Evolutionary conservation across 306 rosid genomes (phyloP).

Genomic region (Pyrus communis): DNA sequence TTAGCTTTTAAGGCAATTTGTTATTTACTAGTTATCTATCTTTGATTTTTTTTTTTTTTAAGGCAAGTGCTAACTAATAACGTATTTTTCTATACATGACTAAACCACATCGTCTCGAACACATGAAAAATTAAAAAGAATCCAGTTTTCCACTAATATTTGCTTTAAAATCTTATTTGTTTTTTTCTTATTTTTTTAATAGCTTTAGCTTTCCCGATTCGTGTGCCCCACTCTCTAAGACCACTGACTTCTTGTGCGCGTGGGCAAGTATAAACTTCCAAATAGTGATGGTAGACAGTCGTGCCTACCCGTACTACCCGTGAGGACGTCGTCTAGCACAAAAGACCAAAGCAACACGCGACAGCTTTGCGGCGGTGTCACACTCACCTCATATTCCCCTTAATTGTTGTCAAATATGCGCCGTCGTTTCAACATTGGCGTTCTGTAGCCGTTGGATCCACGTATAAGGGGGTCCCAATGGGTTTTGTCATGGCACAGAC

Average conservation of each 20-base stretch:
- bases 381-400: constrained; percentile 9
- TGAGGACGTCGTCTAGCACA: neutral
- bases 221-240: neutral
- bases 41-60: too few relatives aligned
- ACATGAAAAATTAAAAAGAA: neutral
- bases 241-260: neutral
- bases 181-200: too few relatives aligned
- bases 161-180: neutral
- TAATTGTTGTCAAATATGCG: neutral
- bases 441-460: neutral
- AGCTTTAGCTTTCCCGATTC: too few relatives aligned
- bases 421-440: neutral
- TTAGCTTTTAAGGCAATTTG: too few relatives aligned
- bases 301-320: neutral
- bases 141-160: neutral
- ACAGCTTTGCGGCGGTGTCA: constrained; percentile 31
- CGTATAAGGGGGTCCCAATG: neutral
- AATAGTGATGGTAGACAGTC: neutral
- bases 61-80: too few relatives aligned
- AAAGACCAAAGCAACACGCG: neutral
- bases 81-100: too few relatives aligned
- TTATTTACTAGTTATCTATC: too few relatives aligned
- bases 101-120: too few relatives aligned
- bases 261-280: neutral
- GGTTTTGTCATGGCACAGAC: neutral